phyloP scores from a whole-genome alignment of 2,329 filamentous ascomycete genomes.

The Fusarium torulosum region DNA sequence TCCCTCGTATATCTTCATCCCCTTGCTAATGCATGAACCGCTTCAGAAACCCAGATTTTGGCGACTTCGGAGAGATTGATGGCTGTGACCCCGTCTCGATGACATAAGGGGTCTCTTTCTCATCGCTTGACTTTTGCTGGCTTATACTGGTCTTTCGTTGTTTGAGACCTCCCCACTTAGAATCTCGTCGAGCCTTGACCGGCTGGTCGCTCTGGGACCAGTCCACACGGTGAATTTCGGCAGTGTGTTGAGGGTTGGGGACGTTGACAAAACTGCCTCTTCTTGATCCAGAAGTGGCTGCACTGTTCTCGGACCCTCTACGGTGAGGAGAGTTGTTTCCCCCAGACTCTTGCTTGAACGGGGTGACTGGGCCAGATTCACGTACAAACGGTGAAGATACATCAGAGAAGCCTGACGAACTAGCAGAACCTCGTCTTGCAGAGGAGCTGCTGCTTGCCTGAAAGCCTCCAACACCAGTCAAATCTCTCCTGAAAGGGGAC shows the following conservation, averaged over 20 bases:
- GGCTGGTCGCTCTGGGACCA: constrained; percentile 70
- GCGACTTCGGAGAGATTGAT: constrained; percentile 50
- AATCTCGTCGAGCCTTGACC: constrained; percentile 57
- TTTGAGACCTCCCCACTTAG: constrained; percentile 62
- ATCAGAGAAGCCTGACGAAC: constrained; percentile 40
- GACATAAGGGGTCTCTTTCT: constrained; percentile 27
- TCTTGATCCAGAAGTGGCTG: constrained; percentile 29
- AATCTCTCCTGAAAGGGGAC: constrained; percentile 28
- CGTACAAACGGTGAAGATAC: constrained; percentile 31
- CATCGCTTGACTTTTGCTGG: constrained; percentile 45
- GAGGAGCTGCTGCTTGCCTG: constrained; percentile 12
- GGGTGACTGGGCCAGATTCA: constrained; percentile 34
- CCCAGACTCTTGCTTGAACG: constrained; percentile 39
- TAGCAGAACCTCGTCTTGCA: constrained; percentile 31
- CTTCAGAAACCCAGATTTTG: constrained; percentile 57
- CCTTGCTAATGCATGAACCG: constrained; percentile 58
- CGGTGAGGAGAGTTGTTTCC: constrained; percentile 27
- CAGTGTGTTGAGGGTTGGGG: constrained; percentile 33
- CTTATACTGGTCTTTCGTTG: constrained; percentile 55
- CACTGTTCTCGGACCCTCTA: constrained; percentile 36
- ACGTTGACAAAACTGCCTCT: constrained; percentile 35
- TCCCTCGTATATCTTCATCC: not conserved
- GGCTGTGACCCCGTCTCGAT: constrained; percentile 12
- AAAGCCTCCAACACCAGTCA: constrained; percentile 19
- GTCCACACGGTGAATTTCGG: constrained; percentile 61